Conservation (phyloP, 116 monocot genomes). For the Trichopus zeylanicus region DNA sequence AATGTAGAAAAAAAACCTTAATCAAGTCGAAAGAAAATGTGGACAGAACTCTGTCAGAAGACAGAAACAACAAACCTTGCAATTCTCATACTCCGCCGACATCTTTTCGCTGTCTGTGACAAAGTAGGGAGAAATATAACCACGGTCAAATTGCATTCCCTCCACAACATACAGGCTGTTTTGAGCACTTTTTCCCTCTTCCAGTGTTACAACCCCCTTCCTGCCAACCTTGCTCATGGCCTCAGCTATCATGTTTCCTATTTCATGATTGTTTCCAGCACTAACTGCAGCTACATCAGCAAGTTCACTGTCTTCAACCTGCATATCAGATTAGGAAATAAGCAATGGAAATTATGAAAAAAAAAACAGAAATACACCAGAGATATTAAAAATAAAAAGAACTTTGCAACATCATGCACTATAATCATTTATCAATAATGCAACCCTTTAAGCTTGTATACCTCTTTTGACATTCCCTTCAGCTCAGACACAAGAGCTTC, state of each 20-base stretch:
- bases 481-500: slow-evolving; percentile 51
- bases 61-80: slow-evolving; percentile 81
- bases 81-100: slow-evolving; percentile 82
- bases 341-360: no score
- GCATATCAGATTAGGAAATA: background rate
- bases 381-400: no score
- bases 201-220: slow-evolving; percentile 86
- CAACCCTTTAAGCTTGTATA: slow-evolving; percentile 7
- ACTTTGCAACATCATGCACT: no score
- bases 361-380: no score
- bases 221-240: slow-evolving; percentile 91
- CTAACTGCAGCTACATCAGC: slow-evolving; percentile 84
- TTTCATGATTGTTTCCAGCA: slow-evolving; percentile 76
- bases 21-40: no score
- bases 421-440: no score
- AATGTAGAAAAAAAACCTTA: no score
- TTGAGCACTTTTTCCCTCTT: slow-evolving; percentile 89
- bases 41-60: no score
- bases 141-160: slow-evolving; percentile 95
- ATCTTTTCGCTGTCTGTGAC: slow-evolving; percentile 88
- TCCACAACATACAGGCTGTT: slow-evolving; percentile 74
- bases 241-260: slow-evolving; percentile 85
- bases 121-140: slow-evolving; percentile 92
- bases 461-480: slow-evolving; percentile 44
- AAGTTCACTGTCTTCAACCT: slow-evolving; percentile 95